Conservation (phyloP, 805 yeast species). For the Myxozyma neotropica region DNA sequence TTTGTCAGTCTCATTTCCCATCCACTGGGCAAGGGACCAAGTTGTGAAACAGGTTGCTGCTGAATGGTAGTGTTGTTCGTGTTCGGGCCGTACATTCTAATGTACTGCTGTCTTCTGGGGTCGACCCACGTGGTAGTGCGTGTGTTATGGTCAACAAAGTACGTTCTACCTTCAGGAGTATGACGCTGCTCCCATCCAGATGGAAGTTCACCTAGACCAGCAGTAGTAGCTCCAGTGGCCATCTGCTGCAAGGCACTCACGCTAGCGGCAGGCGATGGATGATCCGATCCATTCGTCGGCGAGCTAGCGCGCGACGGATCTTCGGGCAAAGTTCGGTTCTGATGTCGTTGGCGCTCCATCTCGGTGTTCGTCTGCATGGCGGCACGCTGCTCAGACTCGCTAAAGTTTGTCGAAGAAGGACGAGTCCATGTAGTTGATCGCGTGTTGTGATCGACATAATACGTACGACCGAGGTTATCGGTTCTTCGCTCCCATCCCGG, state of each 20-base stretch:
- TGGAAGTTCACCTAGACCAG: slow-evolving; percentile 95
- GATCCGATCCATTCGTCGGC: slow-evolving; percentile 15
- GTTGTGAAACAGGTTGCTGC: slow-evolving; percentile 96
- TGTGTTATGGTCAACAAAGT: slow-evolving; percentile 98
- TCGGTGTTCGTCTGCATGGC: slow-evolving; percentile 64
- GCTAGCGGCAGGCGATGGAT: slow-evolving; percentile 19
- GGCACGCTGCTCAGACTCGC: slow-evolving; percentile 66
- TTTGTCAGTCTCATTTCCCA: slow-evolving; percentile 99
- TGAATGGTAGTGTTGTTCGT: slow-evolving; percentile 79
- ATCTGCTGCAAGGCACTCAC: slow-evolving; percentile 49
- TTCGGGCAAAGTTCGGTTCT: slow-evolving; percentile 86
- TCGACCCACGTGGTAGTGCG: slow-evolving; percentile 99
- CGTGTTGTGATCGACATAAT: slow-evolving; percentile 96
- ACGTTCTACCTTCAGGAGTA: slow-evolving; percentile 97
- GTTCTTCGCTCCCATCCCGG: slow-evolving; percentile 99
- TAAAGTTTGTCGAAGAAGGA: slow-evolving; percentile 80
- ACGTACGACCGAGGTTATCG: slow-evolving; percentile 95
- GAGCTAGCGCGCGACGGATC: slow-evolving; percentile 45
- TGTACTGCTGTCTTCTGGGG: slow-evolving; percentile 98
- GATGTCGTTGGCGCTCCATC: slow-evolving; percentile 86
- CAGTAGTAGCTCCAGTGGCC: slow-evolving; percentile 84
- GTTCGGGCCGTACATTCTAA: slow-evolving; percentile 78
- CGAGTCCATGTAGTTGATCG: slow-evolving; percentile 99
- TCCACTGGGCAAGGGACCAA: slow-evolving; percentile 97
- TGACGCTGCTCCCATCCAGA: slow-evolving; percentile 99